phyloP scores from a whole-genome alignment of 1,284 basidiomycete species.

The Puccinia sorghi region DNA sequence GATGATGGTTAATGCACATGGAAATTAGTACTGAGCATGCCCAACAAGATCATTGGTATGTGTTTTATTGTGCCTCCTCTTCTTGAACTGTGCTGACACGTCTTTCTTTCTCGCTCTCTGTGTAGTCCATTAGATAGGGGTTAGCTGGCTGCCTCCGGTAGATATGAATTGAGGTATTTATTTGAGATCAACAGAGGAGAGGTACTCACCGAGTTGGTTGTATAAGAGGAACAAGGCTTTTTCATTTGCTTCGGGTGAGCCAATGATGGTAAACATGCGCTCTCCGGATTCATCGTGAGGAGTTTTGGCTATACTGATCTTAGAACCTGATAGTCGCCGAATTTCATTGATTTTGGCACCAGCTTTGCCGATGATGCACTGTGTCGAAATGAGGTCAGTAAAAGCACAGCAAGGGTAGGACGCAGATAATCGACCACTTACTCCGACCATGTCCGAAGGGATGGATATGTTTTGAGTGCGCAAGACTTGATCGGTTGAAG shows the following conservation, averaged over 20 bases:
- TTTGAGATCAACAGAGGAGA: neutral
- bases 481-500: constrained; percentile 66
- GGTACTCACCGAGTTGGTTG: constrained; percentile 66
- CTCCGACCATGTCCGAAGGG: constrained; percentile 95
- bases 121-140: neutral
- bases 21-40: neutral
- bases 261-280: constrained; percentile 98
- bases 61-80: constrained; percentile 36
- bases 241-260: constrained; percentile 64
- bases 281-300: constrained; percentile 98
- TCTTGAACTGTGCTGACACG: constrained; percentile 64
- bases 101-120: constrained; percentile 89
- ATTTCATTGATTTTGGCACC: constrained; percentile 99
- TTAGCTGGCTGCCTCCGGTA: neutral
- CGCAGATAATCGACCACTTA: constrained; percentile 51
- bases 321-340: constrained; percentile 89
- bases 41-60: neutral
- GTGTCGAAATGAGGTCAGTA: constrained; percentile 52
- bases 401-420: neutral
- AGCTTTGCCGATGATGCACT: constrained; percentile 72
- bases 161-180: neutral
- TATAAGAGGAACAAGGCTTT: constrained; percentile 95
- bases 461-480: constrained; percentile 99
- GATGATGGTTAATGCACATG: neutral
- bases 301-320: constrained; percentile 96